Evolutionary conservation across 306 rosid genomes (phyloP).

Genomic region (Luffa aegyptiaca): DNA sequence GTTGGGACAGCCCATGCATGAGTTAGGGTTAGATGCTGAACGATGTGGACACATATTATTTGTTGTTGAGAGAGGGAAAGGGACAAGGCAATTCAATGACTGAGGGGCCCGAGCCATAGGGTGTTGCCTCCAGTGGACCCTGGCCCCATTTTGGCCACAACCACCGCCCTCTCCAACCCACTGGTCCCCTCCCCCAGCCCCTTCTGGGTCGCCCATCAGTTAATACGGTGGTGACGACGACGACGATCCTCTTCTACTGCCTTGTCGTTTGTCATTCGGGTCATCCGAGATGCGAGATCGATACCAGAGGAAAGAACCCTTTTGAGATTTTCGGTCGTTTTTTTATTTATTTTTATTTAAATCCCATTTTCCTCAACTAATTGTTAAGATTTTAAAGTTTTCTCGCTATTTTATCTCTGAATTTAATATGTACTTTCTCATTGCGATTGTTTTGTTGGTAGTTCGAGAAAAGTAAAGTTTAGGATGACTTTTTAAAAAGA

Average conservation of each 20-base stretch:
- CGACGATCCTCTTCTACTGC: neutral
- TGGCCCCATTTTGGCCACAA: constrained; percentile 16
- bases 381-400: too few relatives aligned
- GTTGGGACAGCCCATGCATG: constrained; percentile 10
- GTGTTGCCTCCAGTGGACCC: constrained; percentile 27
- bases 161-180: constrained; percentile 31
- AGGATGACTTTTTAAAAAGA: too few relatives aligned
- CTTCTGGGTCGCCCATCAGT: neutral
- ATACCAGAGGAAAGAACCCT: neutral
- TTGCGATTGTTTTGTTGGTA: neutral
- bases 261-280: neutral
- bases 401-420: too few relatives aligned
- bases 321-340: neutral
- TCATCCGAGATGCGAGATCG: neutral
- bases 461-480: neutral
- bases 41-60: neutral
- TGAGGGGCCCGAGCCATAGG: constrained; percentile 31
- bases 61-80: constrained; percentile 20
- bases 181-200: constrained; percentile 16
- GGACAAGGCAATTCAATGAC: constrained; percentile 39
- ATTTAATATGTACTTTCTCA: too few relatives aligned
- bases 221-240: neutral
- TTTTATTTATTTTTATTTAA: too few relatives aligned
- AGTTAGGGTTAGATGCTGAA: neutral
- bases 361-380: too few relatives aligned